Conservation (phyloP, 75 land plant species). For the Pinus taeda region DNA sequence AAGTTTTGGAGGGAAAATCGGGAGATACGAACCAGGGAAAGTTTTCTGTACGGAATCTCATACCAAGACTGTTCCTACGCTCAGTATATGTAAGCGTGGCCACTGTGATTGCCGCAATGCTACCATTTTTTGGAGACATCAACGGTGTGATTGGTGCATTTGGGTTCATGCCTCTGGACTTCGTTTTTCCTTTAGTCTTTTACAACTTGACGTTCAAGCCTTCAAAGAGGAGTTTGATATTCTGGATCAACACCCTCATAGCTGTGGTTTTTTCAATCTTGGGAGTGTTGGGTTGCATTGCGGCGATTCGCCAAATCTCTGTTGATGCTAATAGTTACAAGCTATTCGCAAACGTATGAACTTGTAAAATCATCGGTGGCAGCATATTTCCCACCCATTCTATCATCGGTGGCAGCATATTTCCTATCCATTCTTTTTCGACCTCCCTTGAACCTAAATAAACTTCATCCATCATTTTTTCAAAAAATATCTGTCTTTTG, state of each 20-base stretch:
- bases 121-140: conserved; percentile 91
- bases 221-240: conserved; percentile 30
- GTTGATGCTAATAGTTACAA: conserved; percentile 59
- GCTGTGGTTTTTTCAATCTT: conserved; percentile 37
- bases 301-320: conserved; percentile 58
- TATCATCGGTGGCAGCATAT: too few species aligned
- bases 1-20: conserved; percentile 43
- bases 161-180: conserved; percentile 74
- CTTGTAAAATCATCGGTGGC: not conserved
- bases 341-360: conserved; percentile 54
- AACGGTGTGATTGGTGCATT: conserved; percentile 74
- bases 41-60: conserved; percentile 54
- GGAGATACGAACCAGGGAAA: conserved; percentile 29
- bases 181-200: conserved; percentile 57
- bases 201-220: conserved; percentile 60
- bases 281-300: conserved; percentile 37
- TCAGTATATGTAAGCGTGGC: conserved; percentile 34
- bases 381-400: too few species aligned
- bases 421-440: too few species aligned
- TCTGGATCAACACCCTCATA: conserved; percentile 45
- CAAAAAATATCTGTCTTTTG: too few species aligned
- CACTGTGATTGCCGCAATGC: conserved; percentile 66
- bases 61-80: conserved; percentile 53
- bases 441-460: too few species aligned
- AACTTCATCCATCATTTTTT: too few species aligned